Evolutionary conservation across 2,329 filamentous ascomycete genomes (phyloP).

Genomic region (Simplicillium sp.): DNA sequence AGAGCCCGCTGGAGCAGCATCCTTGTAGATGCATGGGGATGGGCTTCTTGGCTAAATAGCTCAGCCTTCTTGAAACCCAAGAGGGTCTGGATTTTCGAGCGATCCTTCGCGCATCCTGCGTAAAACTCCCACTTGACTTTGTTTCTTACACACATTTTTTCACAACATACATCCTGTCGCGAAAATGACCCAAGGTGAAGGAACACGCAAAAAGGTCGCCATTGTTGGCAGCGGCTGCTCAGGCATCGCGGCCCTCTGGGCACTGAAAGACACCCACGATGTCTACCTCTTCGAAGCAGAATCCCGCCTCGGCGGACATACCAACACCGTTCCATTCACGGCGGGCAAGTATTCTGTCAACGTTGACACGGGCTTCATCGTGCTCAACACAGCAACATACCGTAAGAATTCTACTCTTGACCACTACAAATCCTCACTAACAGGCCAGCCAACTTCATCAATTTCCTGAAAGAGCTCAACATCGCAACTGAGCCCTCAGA

Average conservation of each 20-base stretch:
- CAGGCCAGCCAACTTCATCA: constrained; percentile 25
- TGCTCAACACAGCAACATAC: constrained; percentile 70
- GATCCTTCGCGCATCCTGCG: too few species aligned
- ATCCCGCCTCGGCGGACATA: constrained; percentile 66
- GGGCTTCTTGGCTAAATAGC: too few species aligned
- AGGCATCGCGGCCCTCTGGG: constrained; percentile 73
- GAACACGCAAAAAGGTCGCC: constrained; percentile 66
- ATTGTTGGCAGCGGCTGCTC: constrained; percentile 74
- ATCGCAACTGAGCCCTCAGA: constrained; percentile 55
- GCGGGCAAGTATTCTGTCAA: constrained; percentile 53
- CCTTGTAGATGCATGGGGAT: too few species aligned
- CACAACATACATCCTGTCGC: too few species aligned
- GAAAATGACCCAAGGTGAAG: too few species aligned
- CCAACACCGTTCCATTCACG: constrained; percentile 65
- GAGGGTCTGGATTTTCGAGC: too few species aligned
- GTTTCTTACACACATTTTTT: too few species aligned
- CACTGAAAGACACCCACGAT: constrained; percentile 71
- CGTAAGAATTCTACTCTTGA: constrained; percentile 41
- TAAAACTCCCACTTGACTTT: too few species aligned
- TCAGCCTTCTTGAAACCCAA: too few species aligned
- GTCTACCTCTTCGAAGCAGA: constrained; percentile 75
- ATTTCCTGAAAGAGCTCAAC: constrained; percentile 57
- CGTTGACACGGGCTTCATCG: constrained; percentile 77
- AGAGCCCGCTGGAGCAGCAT: too few species aligned
- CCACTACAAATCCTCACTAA: neutral